A percentile compares a stretch with the other conserved stretches of the same genome.
Conservation (phyloP, 2,329 filamentous ascomycete genomes). For the Verticillium alfalfae region DNA sequence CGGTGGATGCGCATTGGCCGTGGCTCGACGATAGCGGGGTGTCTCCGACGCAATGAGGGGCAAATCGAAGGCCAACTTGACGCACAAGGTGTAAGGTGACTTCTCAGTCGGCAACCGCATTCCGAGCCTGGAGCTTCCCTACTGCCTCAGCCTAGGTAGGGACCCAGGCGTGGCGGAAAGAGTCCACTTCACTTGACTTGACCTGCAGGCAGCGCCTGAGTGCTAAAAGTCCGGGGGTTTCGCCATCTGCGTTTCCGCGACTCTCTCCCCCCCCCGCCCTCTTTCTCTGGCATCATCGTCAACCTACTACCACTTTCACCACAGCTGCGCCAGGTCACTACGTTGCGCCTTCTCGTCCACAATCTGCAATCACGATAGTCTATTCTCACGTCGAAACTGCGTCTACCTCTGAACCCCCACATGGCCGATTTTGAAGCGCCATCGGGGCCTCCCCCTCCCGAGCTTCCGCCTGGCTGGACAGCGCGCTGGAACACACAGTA, state of each 20-base stretch:
- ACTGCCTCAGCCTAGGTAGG: no score
- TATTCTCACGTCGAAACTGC: background rate
- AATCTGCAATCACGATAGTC: background rate
- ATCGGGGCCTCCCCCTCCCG: constrained; percentile 51
- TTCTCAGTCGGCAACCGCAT: background rate
- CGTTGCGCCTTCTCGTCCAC: background rate
- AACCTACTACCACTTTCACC: background rate
- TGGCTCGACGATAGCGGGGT: background rate
- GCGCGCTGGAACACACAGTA: constrained; percentile 84
- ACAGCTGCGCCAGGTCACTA: background rate
- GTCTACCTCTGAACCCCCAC: background rate
- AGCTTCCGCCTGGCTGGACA: constrained; percentile 66
- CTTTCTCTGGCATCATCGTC: background rate
- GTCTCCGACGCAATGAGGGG: background rate
- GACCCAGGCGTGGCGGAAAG: no score
- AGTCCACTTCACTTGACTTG: background rate
- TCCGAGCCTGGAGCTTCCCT: background rate
- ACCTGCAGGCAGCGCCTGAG: background rate
- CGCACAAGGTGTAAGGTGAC: background rate
- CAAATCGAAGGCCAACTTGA: background rate
- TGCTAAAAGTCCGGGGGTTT: background rate
- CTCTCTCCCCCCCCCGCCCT: background rate
- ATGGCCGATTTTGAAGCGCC: constrained; percentile 54
- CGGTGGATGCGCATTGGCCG: background rate
- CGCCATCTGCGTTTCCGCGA: background rate